Evolutionary conservation across 306 rosid species (phyloP).

Genomic region (Prunus mira): DNA sequence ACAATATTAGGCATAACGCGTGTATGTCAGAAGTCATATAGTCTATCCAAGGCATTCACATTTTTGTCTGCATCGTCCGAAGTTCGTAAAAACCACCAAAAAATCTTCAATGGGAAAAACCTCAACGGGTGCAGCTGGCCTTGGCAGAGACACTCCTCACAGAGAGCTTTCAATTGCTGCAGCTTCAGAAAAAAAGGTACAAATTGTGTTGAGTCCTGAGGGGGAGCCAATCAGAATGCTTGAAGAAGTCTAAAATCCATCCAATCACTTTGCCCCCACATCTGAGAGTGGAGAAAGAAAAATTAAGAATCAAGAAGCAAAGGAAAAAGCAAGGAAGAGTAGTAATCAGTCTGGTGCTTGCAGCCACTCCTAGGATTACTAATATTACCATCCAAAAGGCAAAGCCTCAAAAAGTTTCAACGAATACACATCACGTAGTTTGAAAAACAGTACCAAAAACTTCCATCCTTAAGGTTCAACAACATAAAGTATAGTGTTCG

Average conservation of each 20-base stretch:
- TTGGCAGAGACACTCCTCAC: slow-evolving; percentile 39
- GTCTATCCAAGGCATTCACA: slow-evolving; percentile 43
- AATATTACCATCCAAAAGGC: not conserved
- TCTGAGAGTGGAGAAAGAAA: slow-evolving; percentile 62
- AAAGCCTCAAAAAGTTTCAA: not conserved
- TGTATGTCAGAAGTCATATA: slow-evolving; percentile 32
- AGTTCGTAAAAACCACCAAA: slow-evolving; percentile 48
- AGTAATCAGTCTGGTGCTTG: not conserved
- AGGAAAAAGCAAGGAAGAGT: not conserved
- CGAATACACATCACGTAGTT: not conserved
- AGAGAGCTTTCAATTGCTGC: slow-evolving; percentile 53
- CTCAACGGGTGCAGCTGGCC: slow-evolving; percentile 23
- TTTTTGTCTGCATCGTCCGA: slow-evolving; percentile 35
- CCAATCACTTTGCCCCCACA: slow-evolving; percentile 69
- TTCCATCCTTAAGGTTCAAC: not conserved
- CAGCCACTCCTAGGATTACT: not conserved
- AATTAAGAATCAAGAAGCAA: slow-evolving; percentile 22
- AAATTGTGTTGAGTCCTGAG: slow-evolving; percentile 53
- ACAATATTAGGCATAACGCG: slow-evolving; percentile 29
- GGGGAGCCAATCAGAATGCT: slow-evolving; percentile 38
- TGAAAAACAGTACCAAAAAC: not conserved
- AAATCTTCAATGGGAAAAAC: slow-evolving; percentile 33
- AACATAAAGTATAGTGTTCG: not conserved
- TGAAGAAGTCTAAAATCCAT: slow-evolving; percentile 37
- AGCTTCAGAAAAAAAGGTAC: slow-evolving; percentile 45